phyloP scores from a whole-genome alignment of 1,284 basidiomycete genomes.

The Marasmius oreades region DNA sequence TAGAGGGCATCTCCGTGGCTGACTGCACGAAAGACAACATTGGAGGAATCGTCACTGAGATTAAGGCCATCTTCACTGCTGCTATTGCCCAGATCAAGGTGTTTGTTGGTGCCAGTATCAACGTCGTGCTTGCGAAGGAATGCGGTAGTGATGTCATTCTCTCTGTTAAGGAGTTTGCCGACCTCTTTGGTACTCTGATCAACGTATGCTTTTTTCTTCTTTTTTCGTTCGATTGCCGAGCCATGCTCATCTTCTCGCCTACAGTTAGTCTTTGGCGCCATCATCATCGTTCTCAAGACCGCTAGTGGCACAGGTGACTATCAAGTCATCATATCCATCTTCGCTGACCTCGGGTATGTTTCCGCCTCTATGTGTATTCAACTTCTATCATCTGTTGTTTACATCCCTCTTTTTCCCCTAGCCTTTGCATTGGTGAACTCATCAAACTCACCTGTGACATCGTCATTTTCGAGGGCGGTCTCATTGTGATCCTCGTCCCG shows the following conservation, averaged over 20 bases:
- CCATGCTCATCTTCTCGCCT: background rate
- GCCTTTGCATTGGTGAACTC: conserved; percentile 1
- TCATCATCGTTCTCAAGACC: background rate
- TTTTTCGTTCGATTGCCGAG: too few species aligned
- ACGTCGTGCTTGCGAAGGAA: background rate
- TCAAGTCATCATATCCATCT: background rate
- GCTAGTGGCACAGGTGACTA: background rate
- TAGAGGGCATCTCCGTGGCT: background rate
- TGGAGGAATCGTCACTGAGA: background rate
- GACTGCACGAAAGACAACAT: background rate
- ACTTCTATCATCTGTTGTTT: background rate
- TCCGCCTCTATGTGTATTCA: too few species aligned
- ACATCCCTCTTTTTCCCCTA: background rate
- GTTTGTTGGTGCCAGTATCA: background rate
- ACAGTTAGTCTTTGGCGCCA: background rate
- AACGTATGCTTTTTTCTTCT: background rate
- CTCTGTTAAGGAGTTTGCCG: background rate
- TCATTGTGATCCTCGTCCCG: background rate
- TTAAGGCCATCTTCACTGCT: background rate
- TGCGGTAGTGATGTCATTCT: background rate
- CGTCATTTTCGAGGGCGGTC: background rate
- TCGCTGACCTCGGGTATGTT: conserved; percentile 4
- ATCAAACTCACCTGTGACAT: background rate
- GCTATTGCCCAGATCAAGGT: background rate
- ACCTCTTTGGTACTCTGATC: background rate